Evolutionary conservation across 2,329 filamentous ascomycete species (phyloP).

Genomic region (Bipolaris sorokiniana): DNA sequence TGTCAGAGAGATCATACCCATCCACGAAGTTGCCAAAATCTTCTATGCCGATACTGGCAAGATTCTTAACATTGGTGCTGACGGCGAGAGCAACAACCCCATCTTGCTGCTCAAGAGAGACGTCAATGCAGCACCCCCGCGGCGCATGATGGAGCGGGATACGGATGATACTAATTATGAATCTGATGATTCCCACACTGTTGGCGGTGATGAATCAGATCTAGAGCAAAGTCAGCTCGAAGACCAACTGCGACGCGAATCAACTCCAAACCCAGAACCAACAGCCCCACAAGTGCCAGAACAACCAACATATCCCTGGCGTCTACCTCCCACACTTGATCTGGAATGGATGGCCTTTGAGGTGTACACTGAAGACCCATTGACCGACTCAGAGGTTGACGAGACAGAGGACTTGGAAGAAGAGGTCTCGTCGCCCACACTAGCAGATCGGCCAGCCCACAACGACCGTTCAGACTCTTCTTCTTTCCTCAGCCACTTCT

Average conservation of each 20-base stretch:
- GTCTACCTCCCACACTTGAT: slow-evolving; percentile 76
- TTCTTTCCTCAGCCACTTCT: slow-evolving; percentile 51
- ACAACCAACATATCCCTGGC: slow-evolving; percentile 55
- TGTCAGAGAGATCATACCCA: slow-evolving; percentile 69
- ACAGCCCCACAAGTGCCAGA: slow-evolving; percentile 11
- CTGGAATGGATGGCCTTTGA: slow-evolving; percentile 92
- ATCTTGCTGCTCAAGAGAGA: slow-evolving; percentile 78
- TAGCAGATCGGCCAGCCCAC: slow-evolving; percentile 22
- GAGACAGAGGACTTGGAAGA: slow-evolving; percentile 35
- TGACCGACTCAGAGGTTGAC: slow-evolving; percentile 61
- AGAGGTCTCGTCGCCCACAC: slow-evolving; percentile 24
- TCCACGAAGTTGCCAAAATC: slow-evolving; percentile 83
- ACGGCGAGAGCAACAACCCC: slow-evolving; percentile 72
- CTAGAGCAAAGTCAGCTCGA: slow-evolving; percentile 55
- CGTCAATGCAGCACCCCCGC: slow-evolving; percentile 65
- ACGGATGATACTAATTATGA: slow-evolving; percentile 35
- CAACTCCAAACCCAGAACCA: slow-evolving; percentile 31
- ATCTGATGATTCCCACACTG: slow-evolving; percentile 49
- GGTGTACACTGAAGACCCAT: slow-evolving; percentile 72
- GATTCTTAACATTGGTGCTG: slow-evolving; percentile 79
- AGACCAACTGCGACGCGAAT: slow-evolving; percentile 54
- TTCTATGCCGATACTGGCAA: slow-evolving; percentile 93
- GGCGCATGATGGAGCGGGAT: slow-evolving; percentile 61
- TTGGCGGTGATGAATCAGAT: slow-evolving; percentile 33
- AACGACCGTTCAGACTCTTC: slow-evolving; percentile 48